Conservation (phyloP, 2,329 filamentous ascomycete genomes). For the Fusarium miscanthi region DNA sequence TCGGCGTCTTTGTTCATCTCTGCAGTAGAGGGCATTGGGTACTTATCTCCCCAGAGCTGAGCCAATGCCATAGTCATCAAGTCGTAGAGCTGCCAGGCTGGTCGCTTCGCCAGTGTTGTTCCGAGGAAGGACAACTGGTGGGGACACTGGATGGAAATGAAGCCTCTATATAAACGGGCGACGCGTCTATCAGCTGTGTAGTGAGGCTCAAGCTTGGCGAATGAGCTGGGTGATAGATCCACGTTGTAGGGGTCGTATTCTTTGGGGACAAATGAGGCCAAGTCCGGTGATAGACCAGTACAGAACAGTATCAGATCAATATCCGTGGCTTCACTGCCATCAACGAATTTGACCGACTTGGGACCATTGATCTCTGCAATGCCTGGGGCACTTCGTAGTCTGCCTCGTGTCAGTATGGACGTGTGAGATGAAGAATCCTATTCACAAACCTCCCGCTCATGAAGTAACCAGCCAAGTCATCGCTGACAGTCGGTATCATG, state of each 20-base stretch:
- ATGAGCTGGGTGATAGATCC: background rate
- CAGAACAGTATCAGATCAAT: background rate
- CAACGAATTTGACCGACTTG: background rate
- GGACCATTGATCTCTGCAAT: background rate
- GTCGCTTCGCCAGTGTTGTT: background rate
- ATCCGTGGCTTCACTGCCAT: background rate
- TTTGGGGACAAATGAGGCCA: background rate
- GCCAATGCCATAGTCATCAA: conserved; percentile 2
- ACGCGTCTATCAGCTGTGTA: background rate
- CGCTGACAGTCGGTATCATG: background rate
- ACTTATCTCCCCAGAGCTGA: background rate
- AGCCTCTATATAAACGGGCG: background rate
- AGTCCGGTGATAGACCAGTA: background rate
- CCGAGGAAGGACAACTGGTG: background rate
- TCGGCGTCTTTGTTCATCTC: background rate
- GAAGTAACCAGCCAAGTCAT: background rate
- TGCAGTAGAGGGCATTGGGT: background rate
- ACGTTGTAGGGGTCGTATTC: background rate
- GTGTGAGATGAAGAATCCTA: accelerated
- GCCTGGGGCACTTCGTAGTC: background rate
- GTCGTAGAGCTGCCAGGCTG: background rate
- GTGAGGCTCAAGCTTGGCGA: background rate
- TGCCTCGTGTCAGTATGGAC: background rate
- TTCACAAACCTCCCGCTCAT: background rate
- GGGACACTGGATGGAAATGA: background rate